Percentiles rank a stretch among this genome's conserved stretches.
These are phyloP conservation scores for Pseudogymnoascus sp. DNA, from an alignment of 2,329 filamentous ascomycete genomes.

Conservation along the genomic window DNA sequence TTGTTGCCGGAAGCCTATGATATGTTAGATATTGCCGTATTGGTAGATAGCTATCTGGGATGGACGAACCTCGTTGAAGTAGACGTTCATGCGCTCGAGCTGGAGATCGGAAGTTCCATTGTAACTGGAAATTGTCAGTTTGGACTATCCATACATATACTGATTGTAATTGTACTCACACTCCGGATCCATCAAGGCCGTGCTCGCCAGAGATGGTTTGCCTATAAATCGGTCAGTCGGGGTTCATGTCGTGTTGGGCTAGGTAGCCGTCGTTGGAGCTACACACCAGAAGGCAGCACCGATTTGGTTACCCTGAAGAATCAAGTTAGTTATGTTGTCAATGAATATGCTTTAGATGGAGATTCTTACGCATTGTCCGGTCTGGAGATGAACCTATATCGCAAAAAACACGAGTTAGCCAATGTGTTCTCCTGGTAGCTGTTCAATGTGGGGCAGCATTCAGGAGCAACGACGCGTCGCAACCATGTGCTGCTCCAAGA, in stretches of 20 bases:
- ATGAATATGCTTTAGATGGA: constrained; percentile 8
- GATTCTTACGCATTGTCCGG: constrained; percentile 90
- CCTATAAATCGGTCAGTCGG: constrained; percentile 43
- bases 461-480: constrained; percentile 37
- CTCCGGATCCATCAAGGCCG: constrained; percentile 92
- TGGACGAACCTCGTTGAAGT: constrained; percentile 76
- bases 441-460: constrained; percentile 28
- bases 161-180: constrained; percentile 52
- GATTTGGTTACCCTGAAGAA: constrained; percentile 92
- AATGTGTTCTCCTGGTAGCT: constrained; percentile 35
- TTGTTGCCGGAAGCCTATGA: constrained; percentile 87
- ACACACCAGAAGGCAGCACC: constrained; percentile 98
- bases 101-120: constrained; percentile 97
- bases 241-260: constrained; percentile 26
- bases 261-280: constrained; percentile 18
- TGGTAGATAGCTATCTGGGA: constrained; percentile 14
- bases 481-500: not conserved
- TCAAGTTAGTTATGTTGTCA: constrained; percentile 19
- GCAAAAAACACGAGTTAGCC: constrained; percentile 48
- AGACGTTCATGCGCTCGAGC: constrained; percentile 99
- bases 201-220: constrained; percentile 84
- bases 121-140: constrained; percentile 55
- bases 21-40: constrained; percentile 24
- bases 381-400: constrained; percentile 94
- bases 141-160: constrained; percentile 5